A percentile compares a stretch with the other conserved stretches of the same genome.
Conservation (phyloP, 169 alveolate genomes). For the Plasmodium knowlesi region DNA sequence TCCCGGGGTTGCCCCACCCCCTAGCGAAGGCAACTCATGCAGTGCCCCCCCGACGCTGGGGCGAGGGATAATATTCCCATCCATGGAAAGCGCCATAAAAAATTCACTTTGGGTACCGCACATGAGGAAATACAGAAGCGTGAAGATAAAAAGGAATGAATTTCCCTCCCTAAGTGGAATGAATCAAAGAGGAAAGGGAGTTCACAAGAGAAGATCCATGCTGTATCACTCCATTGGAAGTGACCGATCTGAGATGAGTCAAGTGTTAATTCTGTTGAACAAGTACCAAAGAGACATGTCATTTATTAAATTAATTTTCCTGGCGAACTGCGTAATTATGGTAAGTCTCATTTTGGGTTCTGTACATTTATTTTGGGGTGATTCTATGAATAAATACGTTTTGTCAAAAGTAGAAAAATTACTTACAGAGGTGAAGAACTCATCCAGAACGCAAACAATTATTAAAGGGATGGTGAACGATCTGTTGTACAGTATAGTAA, state of each 20-base stretch:
- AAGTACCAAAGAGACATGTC: not conserved
- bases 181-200: not conserved
- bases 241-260: not conserved
- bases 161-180: not conserved
- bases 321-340: not conserved
- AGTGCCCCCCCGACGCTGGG: not conserved
- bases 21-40: not conserved
- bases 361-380: not conserved
- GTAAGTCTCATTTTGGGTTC: not conserved
- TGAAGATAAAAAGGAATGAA: not conserved
- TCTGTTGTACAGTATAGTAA: not conserved
- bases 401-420: not conserved
- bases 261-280: not conserved
- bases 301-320: conserved; percentile 2
- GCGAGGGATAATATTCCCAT: not conserved
- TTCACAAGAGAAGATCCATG: not conserved
- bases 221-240: not conserved
- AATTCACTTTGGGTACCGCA: not conserved
- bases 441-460: not conserved
- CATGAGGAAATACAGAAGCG: not conserved
- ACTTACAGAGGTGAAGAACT: conserved; percentile 9
- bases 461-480: conserved; percentile 5
- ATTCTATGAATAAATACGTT: not conserved
- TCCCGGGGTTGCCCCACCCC: not conserved
- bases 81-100: not conserved